Base-by-base conservation (phyloP, 345 rosid species). In the Citrus inodora region DNA sequence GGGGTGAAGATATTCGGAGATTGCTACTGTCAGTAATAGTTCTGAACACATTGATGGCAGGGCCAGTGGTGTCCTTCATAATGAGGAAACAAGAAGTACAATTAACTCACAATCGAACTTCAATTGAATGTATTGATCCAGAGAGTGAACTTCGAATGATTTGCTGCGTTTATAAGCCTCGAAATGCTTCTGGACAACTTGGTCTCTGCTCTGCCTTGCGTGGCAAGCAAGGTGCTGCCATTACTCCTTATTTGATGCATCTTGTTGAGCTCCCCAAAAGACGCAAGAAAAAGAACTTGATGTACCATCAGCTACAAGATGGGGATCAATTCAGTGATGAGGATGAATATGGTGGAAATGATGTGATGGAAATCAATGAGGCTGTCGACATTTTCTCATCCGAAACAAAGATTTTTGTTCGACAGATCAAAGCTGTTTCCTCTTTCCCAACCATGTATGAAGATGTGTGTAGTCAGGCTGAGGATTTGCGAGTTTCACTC, bases 321-420 rank as follows among this genome's bases (percentile, higher is more conserved):
- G 90, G 90, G 0, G 94, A 70, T 42, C 83, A 80, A n/a, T 87
- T 72, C 71, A 86, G 86, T 4, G 92, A 89, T 21, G 95, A 94
- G n/a, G 95, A 91, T 27, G 93, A 92, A 69, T 94, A 88, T 2
- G 97, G 97, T 0, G 90, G 90, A 13, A 90, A 94, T 30, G 98
- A 92, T 56, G 93, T 87, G 30, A 40, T 92, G 27, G 92, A 90
- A 80, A 90, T 91, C 83, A 94, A 87, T 19, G 89, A 92, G 7
- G 86, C 91, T 0, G 82, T 91, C 32, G 98, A 94, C 66, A 77
- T 83, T 17, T 90, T 85, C 56, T 79, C 92, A 1, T 37, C 74
- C 42, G 92, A 91, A 30, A 88, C 84, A 40, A 88, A 87, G 64
- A 55, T 86, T 32, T 7, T 88, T 70, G 77, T 89, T 83, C 90